Evolutionary conservation across 495 filamentous ascomycete species (phyloP).

Genomic region (Penicillium robsamsonii): DNA sequence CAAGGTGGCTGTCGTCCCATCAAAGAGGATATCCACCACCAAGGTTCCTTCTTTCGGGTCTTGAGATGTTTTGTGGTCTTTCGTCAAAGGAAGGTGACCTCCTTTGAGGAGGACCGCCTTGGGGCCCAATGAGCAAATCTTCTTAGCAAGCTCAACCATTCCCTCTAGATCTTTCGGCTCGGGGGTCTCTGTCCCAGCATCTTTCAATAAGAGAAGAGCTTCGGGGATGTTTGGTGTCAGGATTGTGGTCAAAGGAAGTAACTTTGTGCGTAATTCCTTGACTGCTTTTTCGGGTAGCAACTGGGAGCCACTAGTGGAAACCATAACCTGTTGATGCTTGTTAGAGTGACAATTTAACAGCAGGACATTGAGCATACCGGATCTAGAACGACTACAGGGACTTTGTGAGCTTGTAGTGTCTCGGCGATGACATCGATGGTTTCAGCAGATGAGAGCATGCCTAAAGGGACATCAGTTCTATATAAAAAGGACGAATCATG

Average conservation of each 20-base stretch:
- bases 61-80: constrained; percentile 52
- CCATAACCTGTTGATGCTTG: constrained; percentile 69
- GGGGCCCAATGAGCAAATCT: constrained; percentile 65
- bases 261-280: constrained; percentile 54
- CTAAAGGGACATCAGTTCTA: constrained; percentile 39
- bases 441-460: constrained; percentile 83
- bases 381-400: constrained; percentile 72
- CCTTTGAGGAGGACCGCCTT: constrained; percentile 86
- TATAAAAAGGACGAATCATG: background rate
- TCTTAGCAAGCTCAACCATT: constrained; percentile 64
- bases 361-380: constrained; percentile 54
- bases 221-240: constrained; percentile 93
- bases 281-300: constrained; percentile 72
- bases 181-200: constrained; percentile 47
- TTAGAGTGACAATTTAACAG: constrained; percentile 9
- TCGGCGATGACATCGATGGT: constrained; percentile 75
- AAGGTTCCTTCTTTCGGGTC: constrained; percentile 56
- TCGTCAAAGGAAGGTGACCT: constrained; percentile 79
- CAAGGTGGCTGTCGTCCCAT: constrained; percentile 51
- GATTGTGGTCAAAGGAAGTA: constrained; percentile 77
- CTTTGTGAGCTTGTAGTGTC: constrained; percentile 56
- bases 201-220: constrained; percentile 67
- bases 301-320: constrained; percentile 79
- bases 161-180: constrained; percentile 57
- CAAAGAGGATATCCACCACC: constrained; percentile 73